These are phyloP conservation scores for Fusarium falciforme DNA, from an alignment of 2,329 filamentous ascomycete species.

Conservation along the genomic window DNA sequence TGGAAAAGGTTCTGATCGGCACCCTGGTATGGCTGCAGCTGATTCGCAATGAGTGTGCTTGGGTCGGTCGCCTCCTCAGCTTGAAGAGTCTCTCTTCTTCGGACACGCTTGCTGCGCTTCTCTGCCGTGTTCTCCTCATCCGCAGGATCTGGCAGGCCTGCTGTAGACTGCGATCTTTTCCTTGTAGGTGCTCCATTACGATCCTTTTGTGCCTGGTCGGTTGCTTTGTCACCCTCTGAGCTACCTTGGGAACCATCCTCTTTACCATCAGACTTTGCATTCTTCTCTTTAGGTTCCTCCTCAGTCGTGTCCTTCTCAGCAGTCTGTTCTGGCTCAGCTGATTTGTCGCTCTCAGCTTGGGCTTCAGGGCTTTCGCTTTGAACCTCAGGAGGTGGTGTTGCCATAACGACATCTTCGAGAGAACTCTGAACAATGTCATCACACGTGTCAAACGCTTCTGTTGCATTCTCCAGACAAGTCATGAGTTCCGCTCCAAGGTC, in stretches of 20 bases:
- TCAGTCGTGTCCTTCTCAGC: constrained; percentile 12
- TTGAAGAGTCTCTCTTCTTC: constrained; percentile 65
- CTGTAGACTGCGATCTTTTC: constrained; percentile 72
- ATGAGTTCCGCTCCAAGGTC: constrained; percentile 50
- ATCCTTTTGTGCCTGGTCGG: constrained; percentile 48
- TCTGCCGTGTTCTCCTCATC: constrained; percentile 69
- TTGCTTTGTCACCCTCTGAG: constrained; percentile 42
- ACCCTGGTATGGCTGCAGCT: constrained; percentile 67
- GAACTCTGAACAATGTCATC: constrained; percentile 42
- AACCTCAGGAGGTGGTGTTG: constrained; percentile 26
- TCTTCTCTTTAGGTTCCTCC: constrained; percentile 32
- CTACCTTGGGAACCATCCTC: constrained; percentile 41
- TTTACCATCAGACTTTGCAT: constrained; percentile 33
- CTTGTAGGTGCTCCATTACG: constrained; percentile 57
- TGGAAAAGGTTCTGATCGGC: constrained; percentile 67
- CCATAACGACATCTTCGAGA: constrained; percentile 42
- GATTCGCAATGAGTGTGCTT: constrained; percentile 62
- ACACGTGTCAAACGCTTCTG: constrained; percentile 46
- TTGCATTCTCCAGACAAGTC: constrained; percentile 45
- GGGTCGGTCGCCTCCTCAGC: constrained; percentile 65
- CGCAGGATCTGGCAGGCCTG: constrained; percentile 65
- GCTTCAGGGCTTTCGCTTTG: constrained; percentile 27
- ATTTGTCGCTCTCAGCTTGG: constrained; percentile 15
- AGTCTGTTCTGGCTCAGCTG: constrained; percentile 2
- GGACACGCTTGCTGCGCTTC: constrained; percentile 74